phyloP scores from a whole-genome alignment of 129 eudicot genomes.

The Pulicaria dysenterica region DNA sequence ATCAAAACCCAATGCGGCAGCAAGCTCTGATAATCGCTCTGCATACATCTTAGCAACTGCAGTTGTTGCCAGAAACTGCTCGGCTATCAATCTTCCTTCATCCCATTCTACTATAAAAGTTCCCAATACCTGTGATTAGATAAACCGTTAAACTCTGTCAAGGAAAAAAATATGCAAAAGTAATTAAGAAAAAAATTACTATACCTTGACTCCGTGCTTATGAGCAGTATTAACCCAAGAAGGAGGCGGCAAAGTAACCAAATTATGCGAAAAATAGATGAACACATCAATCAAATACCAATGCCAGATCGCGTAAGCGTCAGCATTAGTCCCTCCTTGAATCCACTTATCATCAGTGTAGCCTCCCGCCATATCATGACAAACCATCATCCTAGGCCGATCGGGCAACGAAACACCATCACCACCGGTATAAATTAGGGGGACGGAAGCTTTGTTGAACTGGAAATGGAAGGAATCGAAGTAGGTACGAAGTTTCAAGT shows the following conservation, averaged over 20 bases:
- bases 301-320: slow-evolving; percentile 84
- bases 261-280: slow-evolving; percentile 77
- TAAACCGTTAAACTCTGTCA: background rate
- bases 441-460: slow-evolving; percentile 61
- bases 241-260: slow-evolving; percentile 94
- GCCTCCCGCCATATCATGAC: slow-evolving; percentile 95
- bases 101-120: slow-evolving; percentile 92
- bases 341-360: slow-evolving; percentile 78
- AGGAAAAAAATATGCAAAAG: background rate
- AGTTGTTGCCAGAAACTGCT: slow-evolving; percentile 58
- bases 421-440: slow-evolving; percentile 15
- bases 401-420: slow-evolving; percentile 46
- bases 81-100: slow-evolving; percentile 62
- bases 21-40: slow-evolving; percentile 87
- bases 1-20: slow-evolving; percentile 80
- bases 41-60: slow-evolving; percentile 75
- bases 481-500: slow-evolving; percentile 59
- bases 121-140: slow-evolving; percentile 65
- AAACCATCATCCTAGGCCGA: slow-evolving; percentile 70
- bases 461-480: slow-evolving; percentile 74
- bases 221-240: slow-evolving; percentile 90
- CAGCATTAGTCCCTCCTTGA: slow-evolving; percentile 75
- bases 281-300: slow-evolving; percentile 96
- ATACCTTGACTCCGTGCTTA: slow-evolving; percentile 85
- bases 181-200: background rate